Evolutionary conservation across 2,329 filamentous ascomycete genomes (phyloP).

Genomic region (Beauveria scarabaeidicola): DNA sequence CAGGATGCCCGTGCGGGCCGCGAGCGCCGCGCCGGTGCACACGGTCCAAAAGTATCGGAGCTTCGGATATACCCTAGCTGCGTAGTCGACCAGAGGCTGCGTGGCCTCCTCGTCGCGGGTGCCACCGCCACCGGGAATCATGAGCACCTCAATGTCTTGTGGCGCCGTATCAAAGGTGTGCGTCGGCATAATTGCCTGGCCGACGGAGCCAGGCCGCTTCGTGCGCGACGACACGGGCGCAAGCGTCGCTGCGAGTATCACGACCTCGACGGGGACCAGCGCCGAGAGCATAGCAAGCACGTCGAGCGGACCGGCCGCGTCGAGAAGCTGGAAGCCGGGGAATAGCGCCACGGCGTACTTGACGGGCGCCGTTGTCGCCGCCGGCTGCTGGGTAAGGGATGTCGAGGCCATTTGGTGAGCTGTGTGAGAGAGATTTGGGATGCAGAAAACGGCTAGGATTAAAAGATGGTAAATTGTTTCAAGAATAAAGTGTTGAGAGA

Average conservation of each 20-base stretch:
- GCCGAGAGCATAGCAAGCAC: constrained; percentile 23
- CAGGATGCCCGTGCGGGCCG: constrained; percentile 47
- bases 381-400: too few relatives aligned
- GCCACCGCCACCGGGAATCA: constrained; percentile 31
- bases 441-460: too few relatives aligned
- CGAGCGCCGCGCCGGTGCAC: constrained; percentile 50
- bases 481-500: neutral
- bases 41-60: constrained; percentile 49
- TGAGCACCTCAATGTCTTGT: constrained; percentile 28
- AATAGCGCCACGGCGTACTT: constrained; percentile 27
- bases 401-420: too few relatives aligned
- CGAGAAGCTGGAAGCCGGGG: constrained; percentile 28
- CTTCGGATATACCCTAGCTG: constrained; percentile 31
- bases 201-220: constrained; percentile 16
- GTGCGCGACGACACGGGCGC: constrained; percentile 22
- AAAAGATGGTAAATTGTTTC: neutral
- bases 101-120: constrained; percentile 18
- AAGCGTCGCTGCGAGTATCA: constrained; percentile 20
- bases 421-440: neutral
- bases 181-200: constrained; percentile 25
- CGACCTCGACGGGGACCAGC: constrained; percentile 18
- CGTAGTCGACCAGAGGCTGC: constrained; percentile 29
- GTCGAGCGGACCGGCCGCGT: constrained; percentile 33
- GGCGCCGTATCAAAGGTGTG: constrained; percentile 28
- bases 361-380: constrained; percentile 1